Base-by-base conservation (phyloP, 331 rosid species). In the Acacia concinna region DNA sequence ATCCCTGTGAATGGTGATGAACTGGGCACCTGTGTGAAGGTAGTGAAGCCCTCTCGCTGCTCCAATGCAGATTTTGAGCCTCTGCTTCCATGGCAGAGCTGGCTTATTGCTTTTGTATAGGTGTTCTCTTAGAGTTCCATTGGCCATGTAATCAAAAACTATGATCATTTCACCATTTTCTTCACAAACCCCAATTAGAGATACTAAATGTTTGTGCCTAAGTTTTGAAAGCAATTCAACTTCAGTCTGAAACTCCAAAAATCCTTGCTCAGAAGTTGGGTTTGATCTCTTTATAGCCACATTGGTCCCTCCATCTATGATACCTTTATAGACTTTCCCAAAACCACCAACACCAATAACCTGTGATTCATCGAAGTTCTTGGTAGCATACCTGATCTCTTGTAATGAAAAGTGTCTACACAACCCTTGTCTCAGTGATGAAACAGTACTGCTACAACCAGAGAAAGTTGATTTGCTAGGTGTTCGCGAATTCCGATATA, bases 301-400 rank as follows among this genome's bases (percentile, higher is more conserved):
- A 59, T 65, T 37, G 35, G 76, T 73, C 59, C 75, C 78, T 79
- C 87, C 91, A 41, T 81, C 88, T 47, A 86, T 81, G 66, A 76
- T 63, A 54, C 91, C 91, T 67, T 80, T 77, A 70, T 86, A 88
- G 34, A 88, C 91, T 77, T 85, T 86, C 43, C 91, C 91, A 77
- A 86, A 88, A 25, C 92, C 89, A 73, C 89, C 89, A 84, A 84
- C 88, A 71, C 88, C 92, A 66, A 88, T 75, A 12, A 79, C 84
- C 21, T 84, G 77, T 28, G 87, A 79, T 17, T 88, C 85, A 20
- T 88, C 76, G 34, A 88, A 84, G 73, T 82, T 86, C 76, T 79
- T 86, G 23, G 86, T 79, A 18, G 88, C 89, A 17, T 79, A 68
- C 67, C 20, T 79, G 32, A 86, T 81, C 79, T 88, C 92, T 0